Percentiles rank a stretch among this genome's conserved stretches.
phyloP scores from a whole-genome alignment of 306 rosid species.

The Castanea mollissima region DNA sequence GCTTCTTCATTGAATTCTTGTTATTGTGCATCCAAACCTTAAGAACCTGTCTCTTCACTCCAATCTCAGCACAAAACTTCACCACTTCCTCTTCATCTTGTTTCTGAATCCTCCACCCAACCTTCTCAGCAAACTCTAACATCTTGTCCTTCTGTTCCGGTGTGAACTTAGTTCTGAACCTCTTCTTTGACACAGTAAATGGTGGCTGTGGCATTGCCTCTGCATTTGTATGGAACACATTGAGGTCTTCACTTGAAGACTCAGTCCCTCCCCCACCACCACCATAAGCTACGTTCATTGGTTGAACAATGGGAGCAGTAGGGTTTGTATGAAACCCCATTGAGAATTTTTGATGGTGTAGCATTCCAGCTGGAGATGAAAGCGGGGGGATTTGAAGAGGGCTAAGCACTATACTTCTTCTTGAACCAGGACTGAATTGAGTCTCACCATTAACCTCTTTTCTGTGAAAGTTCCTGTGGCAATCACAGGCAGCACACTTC shows the following conservation, averaged over 20 bases:
- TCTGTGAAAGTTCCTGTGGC: conserved; percentile 55
- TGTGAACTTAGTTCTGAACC: conserved; percentile 22
- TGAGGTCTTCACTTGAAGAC: conserved; percentile 54
- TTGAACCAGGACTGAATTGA: conserved; percentile 27
- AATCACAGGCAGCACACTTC: conserved; percentile 53
- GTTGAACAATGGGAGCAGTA: conserved; percentile 35
- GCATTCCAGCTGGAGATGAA: conserved; percentile 17
- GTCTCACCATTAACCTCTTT: conserved; percentile 51
- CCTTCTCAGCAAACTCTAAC: conserved; percentile 52
- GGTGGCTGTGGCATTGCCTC: conserved; percentile 22
- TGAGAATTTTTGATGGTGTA: conserved; percentile 40
- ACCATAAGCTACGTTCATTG: conserved; percentile 52
- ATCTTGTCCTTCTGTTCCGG: too few relatives aligned
- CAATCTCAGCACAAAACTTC: conserved; percentile 45
- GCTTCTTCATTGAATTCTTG: conserved; percentile 37
- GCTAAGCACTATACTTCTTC: conserved; percentile 35
- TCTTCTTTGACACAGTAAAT: conserved; percentile 35
- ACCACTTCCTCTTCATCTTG: conserved; percentile 48
- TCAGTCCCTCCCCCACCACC: conserved; percentile 35
- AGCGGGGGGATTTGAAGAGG: conserved; percentile 53
- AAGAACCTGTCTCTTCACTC: conserved; percentile 46
- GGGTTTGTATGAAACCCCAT: conserved; percentile 24
- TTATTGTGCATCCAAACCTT: conserved; percentile 64
- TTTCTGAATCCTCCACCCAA: conserved; percentile 54
- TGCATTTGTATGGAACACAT: conserved; percentile 21